phyloP scores from a whole-genome alignment of 2,329 filamentous ascomycete species.

The Botrytis deweyae region DNA sequence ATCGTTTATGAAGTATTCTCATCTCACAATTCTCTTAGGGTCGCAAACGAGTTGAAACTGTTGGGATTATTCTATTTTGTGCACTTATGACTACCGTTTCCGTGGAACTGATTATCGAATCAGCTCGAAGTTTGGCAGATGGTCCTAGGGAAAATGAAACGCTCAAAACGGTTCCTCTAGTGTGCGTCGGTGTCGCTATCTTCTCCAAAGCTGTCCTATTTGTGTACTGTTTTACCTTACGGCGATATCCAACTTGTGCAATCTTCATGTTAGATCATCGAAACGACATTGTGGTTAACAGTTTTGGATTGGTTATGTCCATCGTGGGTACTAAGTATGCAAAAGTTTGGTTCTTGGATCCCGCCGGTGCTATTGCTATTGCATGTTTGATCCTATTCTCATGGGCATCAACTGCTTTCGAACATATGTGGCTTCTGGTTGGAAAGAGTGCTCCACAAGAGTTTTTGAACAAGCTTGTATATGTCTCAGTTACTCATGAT shows the following conservation, averaged over 20 bases:
- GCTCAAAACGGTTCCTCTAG: conserved; percentile 74
- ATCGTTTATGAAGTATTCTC: too few relatives aligned
- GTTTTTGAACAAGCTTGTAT: conserved; percentile 91
- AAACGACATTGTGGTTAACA: conserved; percentile 96
- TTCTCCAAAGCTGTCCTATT: conserved; percentile 80
- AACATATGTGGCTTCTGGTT: conserved; percentile 87
- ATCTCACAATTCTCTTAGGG: conserved; percentile 9
- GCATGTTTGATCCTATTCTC: conserved; percentile 74
- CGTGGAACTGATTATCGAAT: conserved; percentile 88
- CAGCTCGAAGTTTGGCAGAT: conserved; percentile 65
- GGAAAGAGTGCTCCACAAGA: conserved; percentile 83
- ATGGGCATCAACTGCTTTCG: conserved; percentile 83
- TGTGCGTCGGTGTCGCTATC: conserved; percentile 75
- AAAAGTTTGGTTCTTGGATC: conserved; percentile 83
- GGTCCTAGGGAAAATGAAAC: conserved; percentile 47
- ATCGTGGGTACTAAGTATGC: conserved; percentile 84
- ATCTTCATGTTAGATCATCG: conserved; percentile 97
- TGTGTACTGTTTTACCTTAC: conserved; percentile 86
- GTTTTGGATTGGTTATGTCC: conserved; percentile 85
- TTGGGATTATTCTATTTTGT: conserved; percentile 94
- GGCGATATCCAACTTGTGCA: conserved; percentile 85
- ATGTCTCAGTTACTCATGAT: conserved; percentile 92
- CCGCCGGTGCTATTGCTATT: conserved; percentile 82
- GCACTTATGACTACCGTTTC: conserved; percentile 95
- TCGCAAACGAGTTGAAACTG: conserved; percentile 74